Evolutionary conservation across 768 basidiomycete genomes (phyloP), one percentile per base, ranked within the genome.

Genomic region (Leucocoprinus sp.): DNA sequence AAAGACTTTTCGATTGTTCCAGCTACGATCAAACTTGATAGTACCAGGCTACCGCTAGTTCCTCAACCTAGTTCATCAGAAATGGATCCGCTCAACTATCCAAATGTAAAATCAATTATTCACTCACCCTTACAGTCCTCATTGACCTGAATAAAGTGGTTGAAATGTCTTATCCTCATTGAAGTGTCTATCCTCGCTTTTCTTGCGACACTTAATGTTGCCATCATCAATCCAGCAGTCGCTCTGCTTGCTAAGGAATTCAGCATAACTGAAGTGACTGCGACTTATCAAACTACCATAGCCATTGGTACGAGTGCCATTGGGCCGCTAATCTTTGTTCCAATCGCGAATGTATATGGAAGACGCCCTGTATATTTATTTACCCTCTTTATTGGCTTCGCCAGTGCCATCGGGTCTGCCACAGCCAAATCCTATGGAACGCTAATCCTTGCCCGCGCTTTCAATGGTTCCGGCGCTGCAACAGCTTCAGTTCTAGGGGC

Each of bases 21-120:
- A 19, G 15, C 15, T 22, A 11, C 4, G 2, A 42, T 42, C 17
- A 48, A 48, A 15, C 46, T 48, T 4, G 46, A 48, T 24, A 14
- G 29, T 4, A 36, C 46, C n/a, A 39, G 40, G 7, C 33, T 48
- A 14, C 46, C 46, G 19, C 23, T 48, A 12, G 31, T 48, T 6
- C 46, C 46, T 9, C 46, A 48, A 15, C 46, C 46, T 3, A 27
- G 21, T 15, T 17, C 33, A 8, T 48, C 46, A 15, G 46, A 48
- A 21, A 58, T 56, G 29, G 69, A 71, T 52, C 69, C 68, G 24
- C 56, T 71, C 43, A 69, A 68, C 47, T 71, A 68, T 42, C 67
- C 68, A 18, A 61, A 57, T 45, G 63, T 64, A 50, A 49, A 43
- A 22, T 44, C 14, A 12, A 14, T 14, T 22, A 34, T 37, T 14